A percentile compares a stretch with the other conserved stretches of the same genome.
phyloP scores from a whole-genome alignment of 805 yeast species.

The Diddensiella santjacobensis region DNA sequence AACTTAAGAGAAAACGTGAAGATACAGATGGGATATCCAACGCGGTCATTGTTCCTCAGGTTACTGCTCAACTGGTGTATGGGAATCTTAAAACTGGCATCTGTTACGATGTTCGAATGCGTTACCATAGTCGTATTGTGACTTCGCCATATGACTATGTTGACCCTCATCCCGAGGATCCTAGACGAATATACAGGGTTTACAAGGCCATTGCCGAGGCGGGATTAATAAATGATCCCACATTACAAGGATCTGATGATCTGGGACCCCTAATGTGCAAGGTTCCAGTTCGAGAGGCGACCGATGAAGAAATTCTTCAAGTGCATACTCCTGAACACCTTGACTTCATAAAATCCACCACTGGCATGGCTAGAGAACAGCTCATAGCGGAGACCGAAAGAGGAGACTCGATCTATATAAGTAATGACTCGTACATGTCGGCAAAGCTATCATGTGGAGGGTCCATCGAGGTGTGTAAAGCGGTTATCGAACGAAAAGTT shows the following conservation, averaged over 20 bases:
- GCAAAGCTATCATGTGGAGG: slow-evolving; percentile 97
- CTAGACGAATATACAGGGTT: slow-evolving; percentile 89
- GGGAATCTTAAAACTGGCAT: slow-evolving; percentile 83
- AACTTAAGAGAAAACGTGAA: slow-evolving; percentile 8
- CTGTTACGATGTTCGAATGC: slow-evolving; percentile 94
- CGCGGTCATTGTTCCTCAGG: neutral
- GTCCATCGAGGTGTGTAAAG: slow-evolving; percentile 90
- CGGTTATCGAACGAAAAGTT: slow-evolving; percentile 89
- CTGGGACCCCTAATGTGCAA: slow-evolving; percentile 85
- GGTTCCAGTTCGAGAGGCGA: slow-evolving; percentile 87
- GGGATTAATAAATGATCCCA: slow-evolving; percentile 79
- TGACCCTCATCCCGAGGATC: slow-evolving; percentile 99
- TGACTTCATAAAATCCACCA: slow-evolving; percentile 69
- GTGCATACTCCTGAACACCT: slow-evolving; percentile 85
- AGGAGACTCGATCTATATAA: slow-evolving; percentile 93
- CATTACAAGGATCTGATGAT: slow-evolving; percentile 64
- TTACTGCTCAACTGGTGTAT: slow-evolving; percentile 60
- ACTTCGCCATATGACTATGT: slow-evolving; percentile 90
- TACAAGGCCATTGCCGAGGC: slow-evolving; percentile 92
- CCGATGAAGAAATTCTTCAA: slow-evolving; percentile 74
- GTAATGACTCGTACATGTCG: slow-evolving; percentile 80
- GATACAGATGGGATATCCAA: neutral
- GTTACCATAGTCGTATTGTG: slow-evolving; percentile 93
- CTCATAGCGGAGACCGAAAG: slow-evolving; percentile 78
- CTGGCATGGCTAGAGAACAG: slow-evolving; percentile 70